Base-by-base conservation (phyloP, 2,329 filamentous ascomycete genomes). In the Calonectria hongkongensis region DNA sequence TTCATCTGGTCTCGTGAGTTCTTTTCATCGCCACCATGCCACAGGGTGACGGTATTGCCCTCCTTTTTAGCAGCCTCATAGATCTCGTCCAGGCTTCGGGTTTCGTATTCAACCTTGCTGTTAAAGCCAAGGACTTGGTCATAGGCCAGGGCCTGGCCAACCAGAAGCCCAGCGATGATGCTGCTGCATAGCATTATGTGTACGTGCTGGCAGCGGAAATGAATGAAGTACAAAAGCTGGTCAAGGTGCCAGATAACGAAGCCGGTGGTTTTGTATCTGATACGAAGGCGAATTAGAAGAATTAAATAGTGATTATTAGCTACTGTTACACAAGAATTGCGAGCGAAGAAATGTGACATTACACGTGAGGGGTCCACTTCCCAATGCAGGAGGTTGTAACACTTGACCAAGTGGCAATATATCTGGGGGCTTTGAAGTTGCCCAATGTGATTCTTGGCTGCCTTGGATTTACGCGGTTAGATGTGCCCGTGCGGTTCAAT, bases 31-130 rank as follows among this genome's bases (percentile, higher is more conserved):
- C 87, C 88, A 2, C 87, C 88, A 45, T 87, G 86, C 86, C 85
- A 88, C 3, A 86, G 70, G 0, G 86, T 88, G 3, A 89, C 83
- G 0, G 84, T 78, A 2, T 84, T 85, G 3, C 86, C 85, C 62
- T 90, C 89, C 1, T 83, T 81, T 21, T 88, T 75, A 0, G 89
- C 88, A 4, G 87, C 87, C 43, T 86, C 64, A 77, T 90, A 84
- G 9, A 90, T 88, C 54, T 88, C 82, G 18, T 90, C 87, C 1
- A 90, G 74, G 2, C 84, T 85, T 27, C 88, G 84, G 16, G 82
- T 89, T 63, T 90, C 88, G 18, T 68, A 47, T 8, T 77, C 25
- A 0, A 83, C 68, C 39, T 75, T 70, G 16, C 70, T 58, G 30
- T 68, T 73, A 67, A 79, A 82, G 4, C 74, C 75, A 6, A 81